Evolutionary conservation across 2,329 filamentous ascomycete genomes (phyloP).

Genomic region (Metarhizium album): DNA sequence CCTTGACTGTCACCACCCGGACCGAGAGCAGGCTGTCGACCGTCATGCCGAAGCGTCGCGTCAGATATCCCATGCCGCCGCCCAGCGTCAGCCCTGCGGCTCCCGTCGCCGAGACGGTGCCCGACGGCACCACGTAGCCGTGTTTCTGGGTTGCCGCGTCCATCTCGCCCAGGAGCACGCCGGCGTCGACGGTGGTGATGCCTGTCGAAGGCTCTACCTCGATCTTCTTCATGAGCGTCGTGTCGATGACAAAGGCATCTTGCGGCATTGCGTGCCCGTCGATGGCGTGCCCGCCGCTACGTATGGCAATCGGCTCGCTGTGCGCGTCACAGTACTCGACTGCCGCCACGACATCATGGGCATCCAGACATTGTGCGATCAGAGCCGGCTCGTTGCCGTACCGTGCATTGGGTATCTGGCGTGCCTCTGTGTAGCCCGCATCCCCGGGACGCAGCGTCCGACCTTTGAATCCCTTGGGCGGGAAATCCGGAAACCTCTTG

Average conservation of each 20-base stretch:
- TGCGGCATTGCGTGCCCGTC: conserved; percentile 2
- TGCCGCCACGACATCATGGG: background rate
- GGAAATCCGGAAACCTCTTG: background rate
- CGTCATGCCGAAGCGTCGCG: background rate
- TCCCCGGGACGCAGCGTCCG: background rate
- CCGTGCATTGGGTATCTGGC: background rate
- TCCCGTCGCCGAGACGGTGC: background rate
- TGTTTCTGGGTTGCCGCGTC: background rate
- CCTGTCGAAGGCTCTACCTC: background rate
- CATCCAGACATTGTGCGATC: background rate
- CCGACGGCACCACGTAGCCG: background rate
- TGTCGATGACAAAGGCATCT: conserved; percentile 2
- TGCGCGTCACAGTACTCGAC: background rate
- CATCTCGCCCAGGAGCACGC: background rate
- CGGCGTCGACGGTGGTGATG: background rate
- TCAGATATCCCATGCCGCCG: conserved; percentile 1
- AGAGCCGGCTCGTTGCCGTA: background rate
- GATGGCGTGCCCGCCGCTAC: conserved; percentile 2
- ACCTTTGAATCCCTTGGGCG: background rate
- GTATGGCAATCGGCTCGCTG: background rate
- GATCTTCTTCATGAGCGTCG: background rate
- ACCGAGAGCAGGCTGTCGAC: background rate
- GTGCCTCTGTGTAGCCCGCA: background rate
- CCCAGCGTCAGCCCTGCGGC: conserved; percentile 1
- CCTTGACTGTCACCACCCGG: background rate